phyloP scores from a whole-genome alignment of 441 rosid species.

The Corymbia calophylla region DNA sequence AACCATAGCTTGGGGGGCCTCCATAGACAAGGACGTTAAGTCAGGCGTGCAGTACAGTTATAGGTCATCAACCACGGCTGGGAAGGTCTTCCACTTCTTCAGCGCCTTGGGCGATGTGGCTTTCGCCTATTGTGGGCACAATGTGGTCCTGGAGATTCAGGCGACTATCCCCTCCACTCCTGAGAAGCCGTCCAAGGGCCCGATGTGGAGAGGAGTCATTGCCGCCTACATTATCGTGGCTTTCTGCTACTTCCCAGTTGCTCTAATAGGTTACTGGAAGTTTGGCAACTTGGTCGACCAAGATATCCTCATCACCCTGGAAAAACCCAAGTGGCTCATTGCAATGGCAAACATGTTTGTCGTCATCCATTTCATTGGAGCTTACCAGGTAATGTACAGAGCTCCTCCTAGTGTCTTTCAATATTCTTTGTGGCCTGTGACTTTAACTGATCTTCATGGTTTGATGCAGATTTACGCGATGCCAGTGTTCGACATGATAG shows the following conservation, averaged over 20 bases:
- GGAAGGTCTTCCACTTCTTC: not conserved
- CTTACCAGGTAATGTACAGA: not conserved
- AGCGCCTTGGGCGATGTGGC: not conserved
- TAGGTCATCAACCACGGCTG: not conserved
- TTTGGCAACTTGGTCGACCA: not conserved
- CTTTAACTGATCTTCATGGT: not conserved
- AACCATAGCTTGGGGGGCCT: not conserved
- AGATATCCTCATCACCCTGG: not conserved
- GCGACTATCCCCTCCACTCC: not conserved
- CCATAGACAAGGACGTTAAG: not conserved
- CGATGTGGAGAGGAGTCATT: not conserved
- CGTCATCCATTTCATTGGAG: too few relatives aligned
- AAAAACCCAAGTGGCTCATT: not conserved
- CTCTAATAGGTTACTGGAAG: not conserved
- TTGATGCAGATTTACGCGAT: not conserved
- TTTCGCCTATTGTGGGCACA: not conserved
- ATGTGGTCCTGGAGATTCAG: not conserved
- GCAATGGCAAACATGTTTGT: too few relatives aligned
- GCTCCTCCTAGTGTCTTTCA: not conserved
- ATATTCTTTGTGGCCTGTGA: not conserved
- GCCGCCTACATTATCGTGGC: not conserved
- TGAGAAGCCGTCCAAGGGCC: not conserved
- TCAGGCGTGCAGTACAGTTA: not conserved
- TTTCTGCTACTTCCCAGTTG: not conserved
- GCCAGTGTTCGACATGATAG: slow-evolving; percentile 1